Conservation (phyloP, 441 rosid genomes). For the Mallotus japonicus region DNA sequence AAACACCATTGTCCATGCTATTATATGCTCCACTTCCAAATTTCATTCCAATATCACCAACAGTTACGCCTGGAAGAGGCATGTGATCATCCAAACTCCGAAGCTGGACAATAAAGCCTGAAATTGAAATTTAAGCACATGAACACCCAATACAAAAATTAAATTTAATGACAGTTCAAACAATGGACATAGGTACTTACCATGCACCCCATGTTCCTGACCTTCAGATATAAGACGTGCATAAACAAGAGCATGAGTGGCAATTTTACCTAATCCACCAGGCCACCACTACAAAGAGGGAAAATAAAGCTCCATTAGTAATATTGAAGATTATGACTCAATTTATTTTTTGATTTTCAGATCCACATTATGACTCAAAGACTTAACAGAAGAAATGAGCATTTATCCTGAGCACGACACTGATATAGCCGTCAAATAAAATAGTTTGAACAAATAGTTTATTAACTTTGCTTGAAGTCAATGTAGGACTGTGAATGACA, state of each 20-base stretch:
- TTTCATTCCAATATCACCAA: constrained; percentile 93
- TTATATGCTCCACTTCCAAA: constrained; percentile 91
- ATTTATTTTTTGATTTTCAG: neutral
- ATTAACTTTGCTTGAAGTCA: constrained; percentile 88
- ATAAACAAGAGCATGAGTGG: constrained; percentile 89
- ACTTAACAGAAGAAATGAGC: neutral
- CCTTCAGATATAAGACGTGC: constrained; percentile 80
- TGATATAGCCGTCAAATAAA: neutral
- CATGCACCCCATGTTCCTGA: constrained; percentile 80
- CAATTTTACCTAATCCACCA: constrained; percentile 87
- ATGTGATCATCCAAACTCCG: constrained; percentile 89
- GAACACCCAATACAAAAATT: constrained; percentile 15
- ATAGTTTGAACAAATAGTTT: neutral
- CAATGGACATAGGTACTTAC: constrained; percentile 34
- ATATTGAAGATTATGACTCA: neutral
- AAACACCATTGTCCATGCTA: constrained; percentile 90
- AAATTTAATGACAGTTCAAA: neutral
- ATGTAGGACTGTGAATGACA: constrained; percentile 75
- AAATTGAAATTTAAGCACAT: constrained; percentile 26
- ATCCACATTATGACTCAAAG: neutral
- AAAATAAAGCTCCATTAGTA: neutral
- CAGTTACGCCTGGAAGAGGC: constrained; percentile 87
- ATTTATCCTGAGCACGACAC: neutral
- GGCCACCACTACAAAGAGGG: constrained; percentile 89
- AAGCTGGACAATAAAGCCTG: constrained; percentile 93